These are phyloP conservation scores for Neurospora sp. DNA, from an alignment of 495 filamentous ascomycete species.

Conservation along the genomic window DNA sequence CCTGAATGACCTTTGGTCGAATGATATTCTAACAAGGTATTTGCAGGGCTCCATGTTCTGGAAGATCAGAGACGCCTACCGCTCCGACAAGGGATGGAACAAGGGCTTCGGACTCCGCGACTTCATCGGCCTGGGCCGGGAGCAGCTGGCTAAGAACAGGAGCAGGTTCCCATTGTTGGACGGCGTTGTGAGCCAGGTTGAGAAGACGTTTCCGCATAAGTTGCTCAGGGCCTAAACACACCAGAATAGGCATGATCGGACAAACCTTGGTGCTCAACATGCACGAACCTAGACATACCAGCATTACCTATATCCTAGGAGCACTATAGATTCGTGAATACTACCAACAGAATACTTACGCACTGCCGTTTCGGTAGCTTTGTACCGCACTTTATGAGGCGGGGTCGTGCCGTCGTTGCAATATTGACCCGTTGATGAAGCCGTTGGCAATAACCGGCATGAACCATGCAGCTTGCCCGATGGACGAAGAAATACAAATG, in stretches of 20 bases:
- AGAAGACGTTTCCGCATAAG: neutral
- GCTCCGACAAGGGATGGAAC: constrained; percentile 14
- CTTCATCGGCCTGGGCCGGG: neutral
- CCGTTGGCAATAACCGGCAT: neutral
- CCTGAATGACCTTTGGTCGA: fast-evolving
- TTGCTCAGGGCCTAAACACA: neutral
- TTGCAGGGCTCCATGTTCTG: constrained; percentile 20
- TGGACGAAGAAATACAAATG: neutral
- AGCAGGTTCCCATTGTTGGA: neutral
- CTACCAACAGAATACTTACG: neutral
- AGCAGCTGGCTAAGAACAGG: neutral
- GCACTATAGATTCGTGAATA: neutral
- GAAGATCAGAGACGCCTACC: constrained; percentile 18
- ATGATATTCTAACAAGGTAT: neutral
- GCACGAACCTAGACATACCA: neutral
- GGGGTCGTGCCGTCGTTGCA: neutral
- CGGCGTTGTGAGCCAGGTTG: neutral
- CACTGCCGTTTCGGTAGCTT: neutral
- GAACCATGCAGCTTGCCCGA: neutral
- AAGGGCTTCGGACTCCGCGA: constrained; percentile 19
- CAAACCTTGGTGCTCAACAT: neutral
- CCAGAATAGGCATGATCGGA: neutral
- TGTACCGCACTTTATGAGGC: neutral
- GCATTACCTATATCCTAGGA: neutral
- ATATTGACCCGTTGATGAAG: neutral